Base-by-base conservation (phyloP, 2,329 filamentous ascomycete species). In the Pyrenochaeta sp. region DNA sequence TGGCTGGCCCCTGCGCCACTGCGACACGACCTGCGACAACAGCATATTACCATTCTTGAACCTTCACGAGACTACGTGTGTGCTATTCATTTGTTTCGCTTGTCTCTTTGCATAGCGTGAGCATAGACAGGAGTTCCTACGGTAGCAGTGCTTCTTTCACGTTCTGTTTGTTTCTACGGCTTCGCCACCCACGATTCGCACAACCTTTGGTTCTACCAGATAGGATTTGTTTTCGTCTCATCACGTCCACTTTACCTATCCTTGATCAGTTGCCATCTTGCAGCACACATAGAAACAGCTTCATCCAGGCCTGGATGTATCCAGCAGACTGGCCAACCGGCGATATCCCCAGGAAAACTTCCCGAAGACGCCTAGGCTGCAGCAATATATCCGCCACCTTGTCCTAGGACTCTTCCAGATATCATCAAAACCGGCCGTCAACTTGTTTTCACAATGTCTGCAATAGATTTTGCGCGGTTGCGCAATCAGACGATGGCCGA, bases 401-500 rank as follows among this genome's bases (percentile, higher is more conserved):
- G 15, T 20, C 14, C 29, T 40, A 14, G 27, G 17, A 14, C 32
- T 20, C n/a, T 14, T 15, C 20, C 41, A 18, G 10, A 27, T 7
- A 10, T 7, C 11, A 10, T 4, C 12, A 39, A 23, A 20, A 12
- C 36, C 18, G 10, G 11, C 23, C 23, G n/a, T 27, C 23, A 27
- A 27, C 23, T 9, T 27, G 23, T 9, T 27, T 21, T 7, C 29
- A 65, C 20, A 17, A 76, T 76, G 74, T 69, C 73, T 44, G 43
- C 61, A 2, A 68, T 83, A 54, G 84, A 87, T 64, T 86, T 84
- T 66, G 83, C 82, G 70, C 82, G 89, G 70, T 82, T 99, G 61
- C 90, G 92, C 71, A 92, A 94, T 64, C 90, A 92, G 68, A 95
- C 95, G 21, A 85, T 99, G 80, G 89, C 91, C 51, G 91, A 91